Evolutionary conservation across 352 stramenopile genomes (phyloP).

Genomic region (Pythium folliculosum): DNA sequence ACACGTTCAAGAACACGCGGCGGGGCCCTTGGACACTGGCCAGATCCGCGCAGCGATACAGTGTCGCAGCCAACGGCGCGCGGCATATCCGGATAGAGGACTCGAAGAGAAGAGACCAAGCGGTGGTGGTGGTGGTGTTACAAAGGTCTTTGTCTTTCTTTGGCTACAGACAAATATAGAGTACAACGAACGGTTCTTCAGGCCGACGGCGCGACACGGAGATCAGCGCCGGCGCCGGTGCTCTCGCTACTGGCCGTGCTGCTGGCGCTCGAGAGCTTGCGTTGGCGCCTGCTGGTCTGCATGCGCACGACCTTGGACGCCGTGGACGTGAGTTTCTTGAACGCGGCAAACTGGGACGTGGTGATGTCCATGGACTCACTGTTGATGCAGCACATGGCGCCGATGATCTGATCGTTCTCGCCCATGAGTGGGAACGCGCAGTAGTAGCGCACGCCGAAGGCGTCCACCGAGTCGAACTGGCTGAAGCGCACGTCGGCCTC

Average conservation of each 20-base stretch:
- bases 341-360: constrained; percentile 52
- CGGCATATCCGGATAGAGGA: too few relatives aligned
- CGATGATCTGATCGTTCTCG: constrained; percentile 49
- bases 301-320: constrained; percentile 22
- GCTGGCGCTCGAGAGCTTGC: constrained; percentile 6
- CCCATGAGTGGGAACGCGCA: constrained; percentile 61
- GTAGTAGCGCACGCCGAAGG: constrained; percentile 59
- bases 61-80: too few relatives aligned
- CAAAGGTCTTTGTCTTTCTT: too few relatives aligned
- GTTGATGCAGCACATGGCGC: constrained; percentile 61
- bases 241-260: background rate
- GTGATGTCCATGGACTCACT: constrained; percentile 45
- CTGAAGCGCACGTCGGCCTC: constrained; percentile 63
- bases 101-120: too few relatives aligned
- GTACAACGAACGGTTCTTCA: too few relatives aligned
- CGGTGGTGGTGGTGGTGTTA: too few relatives aligned
- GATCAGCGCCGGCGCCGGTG: background rate
- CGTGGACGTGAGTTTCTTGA: constrained; percentile 43
- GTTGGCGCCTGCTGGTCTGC: constrained; percentile 13
- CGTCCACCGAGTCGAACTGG: constrained; percentile 21
- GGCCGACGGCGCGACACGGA: constrained; percentile 3
- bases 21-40: too few relatives aligned
- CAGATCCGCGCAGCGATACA: too few relatives aligned
- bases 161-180: too few relatives aligned
- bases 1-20: too few relatives aligned